A percentile compares a stretch with the other conserved stretches of the same genome.
phyloP scores from a whole-genome alignment of 768 basidiomycete species.

The Hypholoma fasciculare region DNA sequence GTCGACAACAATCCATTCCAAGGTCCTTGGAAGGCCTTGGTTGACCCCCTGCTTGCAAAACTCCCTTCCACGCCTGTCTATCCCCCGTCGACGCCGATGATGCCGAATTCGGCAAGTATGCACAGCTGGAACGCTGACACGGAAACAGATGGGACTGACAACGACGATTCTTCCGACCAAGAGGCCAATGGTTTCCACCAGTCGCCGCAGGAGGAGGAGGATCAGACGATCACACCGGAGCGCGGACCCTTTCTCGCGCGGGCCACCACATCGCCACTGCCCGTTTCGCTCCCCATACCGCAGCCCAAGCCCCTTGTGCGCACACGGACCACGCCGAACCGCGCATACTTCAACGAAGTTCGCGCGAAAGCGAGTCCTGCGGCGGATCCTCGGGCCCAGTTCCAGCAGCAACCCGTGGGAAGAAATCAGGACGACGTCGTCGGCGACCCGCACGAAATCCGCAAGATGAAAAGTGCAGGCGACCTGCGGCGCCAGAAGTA shows the following conservation, averaged over 20 bases:
- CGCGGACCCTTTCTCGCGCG: slow-evolving; percentile 55
- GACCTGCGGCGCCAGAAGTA: slow-evolving; percentile 60
- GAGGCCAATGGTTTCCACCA: slow-evolving; percentile 44
- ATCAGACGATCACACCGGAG: slow-evolving; percentile 72
- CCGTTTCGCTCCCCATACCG: slow-evolving; percentile 24
- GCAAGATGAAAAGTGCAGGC: slow-evolving; percentile 87
- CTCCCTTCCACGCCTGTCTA: slow-evolving; percentile 58
- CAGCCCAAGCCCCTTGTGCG: slow-evolving; percentile 48
- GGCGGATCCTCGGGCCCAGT: slow-evolving; percentile 20
- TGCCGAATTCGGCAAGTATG: slow-evolving; percentile 51
- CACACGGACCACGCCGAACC: slow-evolving; percentile 76
- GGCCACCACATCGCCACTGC: slow-evolving; percentile 50
- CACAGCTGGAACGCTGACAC: slow-evolving; percentile 37
- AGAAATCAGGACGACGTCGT: slow-evolving; percentile 33
- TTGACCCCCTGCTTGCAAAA: slow-evolving; percentile 79
- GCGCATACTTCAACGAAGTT: slow-evolving; percentile 47
- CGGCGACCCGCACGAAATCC: slow-evolving; percentile 56
- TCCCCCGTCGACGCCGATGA: slow-evolving; percentile 65
- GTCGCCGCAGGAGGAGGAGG: slow-evolving; percentile 55
- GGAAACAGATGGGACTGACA: slow-evolving; percentile 47
- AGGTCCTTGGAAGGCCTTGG: slow-evolving; percentile 87
- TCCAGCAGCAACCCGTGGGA: slow-evolving; percentile 13
- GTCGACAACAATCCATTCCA: slow-evolving; percentile 98
- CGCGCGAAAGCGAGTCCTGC: slow-evolving; percentile 32
- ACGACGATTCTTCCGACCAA: slow-evolving; percentile 60